Percentiles rank a stretch among this genome's conserved stretches.
phyloP scores from a whole-genome alignment of 805 yeast genomes.

The Teunomyces barrocoloradensis region DNA sequence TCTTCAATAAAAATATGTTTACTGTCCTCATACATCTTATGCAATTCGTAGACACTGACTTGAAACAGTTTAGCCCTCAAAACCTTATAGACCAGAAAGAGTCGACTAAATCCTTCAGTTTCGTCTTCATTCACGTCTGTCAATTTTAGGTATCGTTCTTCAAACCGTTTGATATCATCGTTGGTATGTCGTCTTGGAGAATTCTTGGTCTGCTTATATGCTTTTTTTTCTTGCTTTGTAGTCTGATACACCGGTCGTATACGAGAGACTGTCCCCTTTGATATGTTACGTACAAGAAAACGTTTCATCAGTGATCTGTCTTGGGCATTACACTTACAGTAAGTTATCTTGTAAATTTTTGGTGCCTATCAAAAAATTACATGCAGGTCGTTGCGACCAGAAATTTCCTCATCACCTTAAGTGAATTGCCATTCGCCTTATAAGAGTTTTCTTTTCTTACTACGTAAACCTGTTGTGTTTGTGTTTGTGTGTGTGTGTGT shows the following conservation, averaged over 20 bases:
- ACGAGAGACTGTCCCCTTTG: background rate
- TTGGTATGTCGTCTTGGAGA: background rate
- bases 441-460: too few relatives aligned
- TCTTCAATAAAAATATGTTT: conserved; percentile 17
- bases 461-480: too few relatives aligned
- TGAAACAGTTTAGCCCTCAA: background rate
- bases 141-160: background rate
- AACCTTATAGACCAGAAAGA: background rate
- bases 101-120: background rate
- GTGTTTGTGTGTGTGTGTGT: too few relatives aligned
- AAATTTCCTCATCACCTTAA: too few relatives aligned
- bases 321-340: background rate
- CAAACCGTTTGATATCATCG: background rate
- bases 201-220: background rate
- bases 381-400: background rate
- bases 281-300: background rate
- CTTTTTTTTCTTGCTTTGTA: background rate
- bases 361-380: background rate
- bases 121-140: background rate
- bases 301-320: background rate
- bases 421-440: too few relatives aligned
- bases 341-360: background rate
- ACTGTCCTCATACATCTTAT: conserved; percentile 1
- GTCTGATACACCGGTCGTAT: background rate
- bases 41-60: background rate